A percentile compares a stretch with the other conserved stretches of the same genome.
phyloP scores from a whole-genome alignment of 1,284 basidiomycete genomes.

The Schizophyllum commune region DNA sequence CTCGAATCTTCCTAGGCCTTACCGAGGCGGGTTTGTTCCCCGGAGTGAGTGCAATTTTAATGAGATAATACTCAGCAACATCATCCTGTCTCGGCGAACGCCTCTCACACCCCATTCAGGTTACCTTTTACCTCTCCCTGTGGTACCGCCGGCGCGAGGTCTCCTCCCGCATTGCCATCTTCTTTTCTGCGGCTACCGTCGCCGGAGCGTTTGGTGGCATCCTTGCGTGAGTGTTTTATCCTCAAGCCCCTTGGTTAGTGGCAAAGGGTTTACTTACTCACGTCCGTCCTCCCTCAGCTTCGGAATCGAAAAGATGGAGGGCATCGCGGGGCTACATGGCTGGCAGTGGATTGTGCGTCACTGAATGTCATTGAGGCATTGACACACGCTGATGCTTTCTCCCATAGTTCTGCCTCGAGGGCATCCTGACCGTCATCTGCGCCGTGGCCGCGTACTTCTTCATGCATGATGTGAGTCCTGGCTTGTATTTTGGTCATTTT shows the following conservation, averaged over 20 bases:
- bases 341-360: conserved; percentile 36
- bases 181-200: conserved; percentile 50
- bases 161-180: conserved; percentile 45
- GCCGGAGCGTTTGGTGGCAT: conserved; percentile 38
- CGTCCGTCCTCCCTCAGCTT: too few relatives aligned
- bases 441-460: conserved; percentile 26
- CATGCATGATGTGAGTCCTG: conserved; percentile 30
- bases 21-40: conserved; percentile 49
- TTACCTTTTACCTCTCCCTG: conserved; percentile 46
- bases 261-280: too few relatives aligned
- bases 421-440: conserved; percentile 26
- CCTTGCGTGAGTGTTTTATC: conserved; percentile 21
- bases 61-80: too few relatives aligned
- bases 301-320: conserved; percentile 33
- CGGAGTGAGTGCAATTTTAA: conserved; percentile 21
- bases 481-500: too few relatives aligned
- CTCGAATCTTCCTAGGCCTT: conserved; percentile 42
- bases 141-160: conserved; percentile 47
- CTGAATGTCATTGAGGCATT: too few relatives aligned
- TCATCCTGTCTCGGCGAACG: neutral
- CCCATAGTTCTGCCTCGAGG: conserved; percentile 33
- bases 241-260: neutral
- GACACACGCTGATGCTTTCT: too few relatives aligned
- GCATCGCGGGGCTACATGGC: conserved; percentile 30
- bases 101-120: conserved; percentile 15